Evolutionary conservation across 169 alveolate genomes (phyloP), one percentile per base, ranked within the genome.

Genomic region (Plasmodium knowlesi): DNA sequence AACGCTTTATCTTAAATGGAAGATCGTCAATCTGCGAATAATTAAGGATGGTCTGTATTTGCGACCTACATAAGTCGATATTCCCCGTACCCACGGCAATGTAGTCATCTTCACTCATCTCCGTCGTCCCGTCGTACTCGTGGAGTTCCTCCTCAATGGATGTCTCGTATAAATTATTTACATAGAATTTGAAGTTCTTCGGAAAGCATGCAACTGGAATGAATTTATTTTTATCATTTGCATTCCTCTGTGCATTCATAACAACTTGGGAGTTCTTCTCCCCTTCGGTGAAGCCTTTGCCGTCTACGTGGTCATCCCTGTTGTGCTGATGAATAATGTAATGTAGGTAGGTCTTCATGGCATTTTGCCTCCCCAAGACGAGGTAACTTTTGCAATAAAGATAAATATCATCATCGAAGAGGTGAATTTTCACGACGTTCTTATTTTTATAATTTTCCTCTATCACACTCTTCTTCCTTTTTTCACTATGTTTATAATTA

Each of bases 371-470:
- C 39, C 95, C 95, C 50, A 92, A 43, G 37, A 67, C 92, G 50
- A 92, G 57, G 37, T 92, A 92, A 50, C 95, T 92, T 74, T 92
- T 92, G 39, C 94, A 92, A 76, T 84, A 92, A 70, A 92, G 76
- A 67, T 46, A 85, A n/a, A 92, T 79, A 67, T 92, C 70, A 28
- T 74, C 43, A 70, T 50, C 34, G 25, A 79, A 84, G 16, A 84
- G 84, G 46, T 73, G 46, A 16, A 92, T 84, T 83, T 92, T 92
- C 37, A 84, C 90, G 10, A 92, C 78, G 78, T 92, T 92, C 71
- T 61, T 81, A 82, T 81, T 91, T 91, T 91, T 91, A 67, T 91
- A 91, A 81, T 91, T 91, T 82, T 91, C 95, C 67, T 91, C 85
- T 28, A 91, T 91, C 83, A 91, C 43, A 32, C 71, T 53, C 5